phyloP scores from a whole-genome alignment of 192 early-diverging fungal species.

The Backusella luteola region DNA sequence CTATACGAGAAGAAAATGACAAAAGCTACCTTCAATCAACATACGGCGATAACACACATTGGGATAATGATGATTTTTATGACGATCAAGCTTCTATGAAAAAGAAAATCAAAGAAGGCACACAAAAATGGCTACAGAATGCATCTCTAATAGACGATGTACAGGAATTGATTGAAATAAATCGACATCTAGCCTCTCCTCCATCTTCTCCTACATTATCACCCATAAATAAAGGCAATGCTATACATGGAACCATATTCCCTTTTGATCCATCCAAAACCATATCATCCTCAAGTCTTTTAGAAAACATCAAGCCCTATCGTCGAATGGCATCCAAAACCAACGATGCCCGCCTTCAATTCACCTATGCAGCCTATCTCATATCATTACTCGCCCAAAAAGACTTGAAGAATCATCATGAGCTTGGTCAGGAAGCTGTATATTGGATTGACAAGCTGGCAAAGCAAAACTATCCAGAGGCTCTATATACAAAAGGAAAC shows the following conservation, averaged over 20 bases:
- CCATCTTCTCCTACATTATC: not conserved
- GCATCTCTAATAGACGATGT: not conserved
- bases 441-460: conserved; percentile 75
- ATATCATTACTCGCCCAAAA: conserved; percentile 59
- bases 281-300: not conserved
- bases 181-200: not conserved
- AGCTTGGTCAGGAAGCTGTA: conserved; percentile 54
- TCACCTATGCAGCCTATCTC: conserved; percentile 75
- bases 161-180: not conserved
- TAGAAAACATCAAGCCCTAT: conserved; percentile 57
- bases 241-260: not conserved
- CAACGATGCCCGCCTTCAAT: conserved; percentile 67
- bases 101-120: not conserved
- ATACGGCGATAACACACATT: not conserved
- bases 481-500: conserved; percentile 68
- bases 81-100: not conserved
- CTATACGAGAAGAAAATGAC: not conserved
- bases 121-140: too few relatives aligned
- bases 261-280: not conserved
- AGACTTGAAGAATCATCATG: conserved; percentile 18
- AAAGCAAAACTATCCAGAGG: conserved; percentile 67
- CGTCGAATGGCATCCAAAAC: conserved; percentile 77
- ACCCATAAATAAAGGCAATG: not conserved
- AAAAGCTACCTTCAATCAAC: not conserved
- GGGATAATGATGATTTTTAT: not conserved